Evolutionary conservation across 441 rosid genomes (phyloP).

Genomic region (Dalechampia spathulata): DNA sequence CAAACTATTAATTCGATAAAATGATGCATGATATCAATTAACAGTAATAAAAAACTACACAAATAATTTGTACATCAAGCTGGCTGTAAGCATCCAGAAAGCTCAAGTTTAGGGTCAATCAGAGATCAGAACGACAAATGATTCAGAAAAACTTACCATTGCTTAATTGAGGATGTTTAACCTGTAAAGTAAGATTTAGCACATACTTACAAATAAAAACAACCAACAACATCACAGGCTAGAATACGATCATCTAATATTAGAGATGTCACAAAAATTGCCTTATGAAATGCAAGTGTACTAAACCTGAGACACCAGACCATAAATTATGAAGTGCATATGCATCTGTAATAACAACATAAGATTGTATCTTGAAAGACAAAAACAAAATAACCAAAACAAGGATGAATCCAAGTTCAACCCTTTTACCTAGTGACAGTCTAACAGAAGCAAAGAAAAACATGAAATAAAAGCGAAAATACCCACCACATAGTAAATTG

Average conservation of each 20-base stretch:
- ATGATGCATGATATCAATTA: no score
- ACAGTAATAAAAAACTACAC: background rate
- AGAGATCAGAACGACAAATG: background rate
- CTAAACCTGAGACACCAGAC: no score
- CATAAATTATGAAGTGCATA: no score
- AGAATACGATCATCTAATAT: no score
- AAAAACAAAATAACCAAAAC: background rate
- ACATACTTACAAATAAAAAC: no score
- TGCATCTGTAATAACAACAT: background rate
- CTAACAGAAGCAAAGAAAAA: background rate
- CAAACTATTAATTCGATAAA: background rate
- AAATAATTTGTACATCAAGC: background rate
- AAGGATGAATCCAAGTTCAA: background rate
- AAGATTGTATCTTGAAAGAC: background rate
- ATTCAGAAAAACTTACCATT: background rate
- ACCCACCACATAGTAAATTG: slow-evolving; percentile 78
- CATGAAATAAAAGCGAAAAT: background rate
- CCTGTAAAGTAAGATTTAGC: no score
- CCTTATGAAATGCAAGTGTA: no score
- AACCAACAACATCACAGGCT: no score
- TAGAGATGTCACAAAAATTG: no score
- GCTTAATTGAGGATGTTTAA: background rate
- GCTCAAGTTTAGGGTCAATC: background rate
- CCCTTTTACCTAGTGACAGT: background rate
- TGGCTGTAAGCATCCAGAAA: background rate